Conservation (phyloP, 2,329 filamentous ascomycete species). For the Cladophialophora chaetospira region DNA sequence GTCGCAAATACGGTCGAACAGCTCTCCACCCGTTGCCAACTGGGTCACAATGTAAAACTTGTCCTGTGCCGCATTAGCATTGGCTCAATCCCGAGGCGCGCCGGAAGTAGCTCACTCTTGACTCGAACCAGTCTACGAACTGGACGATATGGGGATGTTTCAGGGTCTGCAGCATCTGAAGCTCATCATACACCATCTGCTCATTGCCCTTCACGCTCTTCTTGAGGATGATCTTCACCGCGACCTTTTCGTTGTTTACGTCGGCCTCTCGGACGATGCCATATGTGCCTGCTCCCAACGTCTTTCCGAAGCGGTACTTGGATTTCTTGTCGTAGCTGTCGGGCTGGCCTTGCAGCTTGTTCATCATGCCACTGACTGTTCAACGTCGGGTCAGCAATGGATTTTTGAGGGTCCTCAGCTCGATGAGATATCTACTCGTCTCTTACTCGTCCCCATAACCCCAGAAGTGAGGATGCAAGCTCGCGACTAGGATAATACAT, state of each 20-base stretch:
- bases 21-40: conserved; percentile 89
- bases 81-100: background rate
- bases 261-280: conserved; percentile 97
- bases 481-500: background rate
- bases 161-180: conserved; percentile 87
- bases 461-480: background rate
- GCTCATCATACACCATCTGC: conserved; percentile 97
- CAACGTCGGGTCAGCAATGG: conserved; percentile 20
- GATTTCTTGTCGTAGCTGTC: conserved; percentile 99
- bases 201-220: conserved; percentile 99
- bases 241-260: conserved; percentile 79
- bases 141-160: conserved; percentile 94
- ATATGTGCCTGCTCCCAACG: conserved; percentile 94
- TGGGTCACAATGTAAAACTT: conserved; percentile 99
- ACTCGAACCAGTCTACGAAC: conserved; percentile 99
- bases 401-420: background rate
- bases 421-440: background rate
- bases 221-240: conserved; percentile 98
- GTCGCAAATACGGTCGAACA: conserved; percentile 98
- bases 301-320: conserved; percentile 89
- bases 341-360: conserved; percentile 93
- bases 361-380: conserved; percentile 84
- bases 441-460: background rate
- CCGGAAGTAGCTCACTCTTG: conserved; percentile 63
- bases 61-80: conserved; percentile 61